Percentiles rank a stretch among this genome's conserved stretches.
Conservation (phyloP, 1,284 basidiomycete genomes). For the Trichosporon coremiiforme region DNA sequence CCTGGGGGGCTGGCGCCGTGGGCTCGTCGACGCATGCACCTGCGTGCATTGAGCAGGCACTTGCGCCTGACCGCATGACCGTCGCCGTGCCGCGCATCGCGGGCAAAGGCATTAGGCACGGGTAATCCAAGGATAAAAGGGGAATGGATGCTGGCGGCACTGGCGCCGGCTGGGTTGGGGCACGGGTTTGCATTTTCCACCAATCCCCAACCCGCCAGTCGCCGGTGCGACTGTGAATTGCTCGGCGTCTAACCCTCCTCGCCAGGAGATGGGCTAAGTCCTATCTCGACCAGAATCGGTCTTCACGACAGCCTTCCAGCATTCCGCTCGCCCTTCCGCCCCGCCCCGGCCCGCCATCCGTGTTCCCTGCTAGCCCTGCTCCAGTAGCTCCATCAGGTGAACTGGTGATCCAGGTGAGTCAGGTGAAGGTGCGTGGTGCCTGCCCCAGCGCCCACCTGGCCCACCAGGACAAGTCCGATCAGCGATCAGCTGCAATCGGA, state of each 20-base stretch:
- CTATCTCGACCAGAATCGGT: constrained; percentile 12
- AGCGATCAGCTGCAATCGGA: constrained; percentile 9
- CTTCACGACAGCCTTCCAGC: background rate
- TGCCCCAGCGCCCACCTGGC: background rate
- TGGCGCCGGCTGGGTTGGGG: background rate
- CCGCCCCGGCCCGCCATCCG: constrained; percentile 10
- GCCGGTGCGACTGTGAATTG: background rate
- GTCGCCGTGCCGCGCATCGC: background rate
- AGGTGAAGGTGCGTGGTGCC: background rate
- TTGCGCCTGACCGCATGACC: too few relatives aligned
- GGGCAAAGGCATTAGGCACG: background rate
- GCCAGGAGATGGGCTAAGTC: background rate
- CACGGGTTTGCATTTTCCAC: constrained; percentile 10
- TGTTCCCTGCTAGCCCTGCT: background rate
- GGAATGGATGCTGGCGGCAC: background rate
- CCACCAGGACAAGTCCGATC: background rate
- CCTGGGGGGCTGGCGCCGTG: background rate
- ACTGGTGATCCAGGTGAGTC: background rate
- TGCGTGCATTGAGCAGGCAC: background rate
- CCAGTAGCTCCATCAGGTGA: too few relatives aligned
- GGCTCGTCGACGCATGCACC: background rate
- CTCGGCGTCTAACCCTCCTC: constrained; percentile 8
- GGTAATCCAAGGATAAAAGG: background rate
- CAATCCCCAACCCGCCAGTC: background rate
- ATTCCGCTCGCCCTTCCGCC: background rate